Percentiles rank a stretch among this genome's conserved stretches.
These are phyloP conservation scores for Fomitopsis serialis DNA, from an alignment of 768 basidiomycete genomes.

Conservation along the genomic window DNA sequence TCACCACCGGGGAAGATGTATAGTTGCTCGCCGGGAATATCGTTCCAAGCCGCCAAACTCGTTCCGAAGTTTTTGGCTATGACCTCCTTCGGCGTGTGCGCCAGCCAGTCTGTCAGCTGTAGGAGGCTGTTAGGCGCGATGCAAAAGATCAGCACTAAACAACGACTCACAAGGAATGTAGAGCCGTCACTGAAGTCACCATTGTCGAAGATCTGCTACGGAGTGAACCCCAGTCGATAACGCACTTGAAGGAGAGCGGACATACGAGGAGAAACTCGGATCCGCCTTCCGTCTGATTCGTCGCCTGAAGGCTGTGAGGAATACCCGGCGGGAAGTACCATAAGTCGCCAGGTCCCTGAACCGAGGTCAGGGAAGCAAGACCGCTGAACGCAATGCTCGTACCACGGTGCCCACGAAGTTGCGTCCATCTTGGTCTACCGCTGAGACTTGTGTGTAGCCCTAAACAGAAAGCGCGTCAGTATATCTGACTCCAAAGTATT, in stretches of 20 bases:
- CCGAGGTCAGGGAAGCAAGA: background rate
- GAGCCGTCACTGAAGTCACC: conserved; percentile 50
- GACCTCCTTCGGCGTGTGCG: conserved; percentile 54
- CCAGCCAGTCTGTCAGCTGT: conserved; percentile 57
- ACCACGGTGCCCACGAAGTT: conserved; percentile 45
- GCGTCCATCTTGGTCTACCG: conserved; percentile 41
- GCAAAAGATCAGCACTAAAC: background rate
- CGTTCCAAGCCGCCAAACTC: conserved; percentile 41
- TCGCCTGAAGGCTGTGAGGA: conserved; percentile 54
- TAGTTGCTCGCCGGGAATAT: conserved; percentile 47
- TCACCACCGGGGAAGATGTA: conserved; percentile 47
- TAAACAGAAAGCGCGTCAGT: background rate
- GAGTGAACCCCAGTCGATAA: background rate
- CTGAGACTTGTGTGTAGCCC: conserved; percentile 34
- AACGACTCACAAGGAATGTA: conserved; percentile 33
- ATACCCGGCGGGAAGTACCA: conserved; percentile 55
- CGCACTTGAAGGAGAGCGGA: background rate
- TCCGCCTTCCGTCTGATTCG: conserved; percentile 33
- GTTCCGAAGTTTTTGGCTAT: conserved; percentile 62
- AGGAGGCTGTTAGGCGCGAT: background rate
- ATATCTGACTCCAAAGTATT: background rate
- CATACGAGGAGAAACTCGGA: conserved; percentile 49
- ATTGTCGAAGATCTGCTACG: conserved; percentile 33
- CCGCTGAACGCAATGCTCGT: background rate
- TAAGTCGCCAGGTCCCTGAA: conserved; percentile 36